phyloP scores from a whole-genome alignment of 2,329 filamentous ascomycete genomes.

The Parascedosporium putredinis region DNA sequence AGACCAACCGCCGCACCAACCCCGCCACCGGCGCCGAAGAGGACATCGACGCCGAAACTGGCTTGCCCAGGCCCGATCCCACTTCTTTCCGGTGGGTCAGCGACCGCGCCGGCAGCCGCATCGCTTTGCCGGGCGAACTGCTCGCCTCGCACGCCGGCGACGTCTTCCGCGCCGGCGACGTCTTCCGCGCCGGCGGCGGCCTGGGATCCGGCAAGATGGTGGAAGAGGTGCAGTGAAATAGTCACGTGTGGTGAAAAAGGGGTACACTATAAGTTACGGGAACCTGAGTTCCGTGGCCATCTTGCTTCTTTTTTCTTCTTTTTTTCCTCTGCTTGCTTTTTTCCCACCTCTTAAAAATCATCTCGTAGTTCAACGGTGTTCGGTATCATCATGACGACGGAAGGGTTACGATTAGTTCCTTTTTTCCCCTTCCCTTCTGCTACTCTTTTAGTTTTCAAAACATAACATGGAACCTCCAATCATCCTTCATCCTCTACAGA shows the following conservation, averaged over 20 bases:
- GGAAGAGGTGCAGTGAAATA: slow-evolving; percentile 37
- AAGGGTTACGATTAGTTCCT: background rate
- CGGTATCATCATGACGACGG: background rate
- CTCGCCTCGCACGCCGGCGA: slow-evolving; percentile 50
- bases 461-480: background rate
- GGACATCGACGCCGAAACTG: slow-evolving; percentile 34
- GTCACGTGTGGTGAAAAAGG: background rate
- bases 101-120: slow-evolving; percentile 49
- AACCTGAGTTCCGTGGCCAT: background rate
- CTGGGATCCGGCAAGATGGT: slow-evolving; percentile 38
- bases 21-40: slow-evolving; percentile 22
- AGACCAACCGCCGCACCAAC: slow-evolving; percentile 47
- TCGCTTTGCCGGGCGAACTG: slow-evolving; percentile 61
- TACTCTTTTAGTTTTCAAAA: too few species aligned
- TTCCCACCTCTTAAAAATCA: background rate
- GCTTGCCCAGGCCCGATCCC: slow-evolving; percentile 42
- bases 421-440: background rate
- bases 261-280: too few species aligned
- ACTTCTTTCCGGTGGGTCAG: slow-evolving; percentile 63
- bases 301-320: background rate
- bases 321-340: background rate
- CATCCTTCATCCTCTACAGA: too few species aligned
- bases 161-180: slow-evolving; percentile 40
- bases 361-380: background rate
- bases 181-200: slow-evolving; percentile 14